These are phyloP conservation scores for Starmera caribaea DNA, from an alignment of 805 yeast species.

Conservation along the genomic window DNA sequence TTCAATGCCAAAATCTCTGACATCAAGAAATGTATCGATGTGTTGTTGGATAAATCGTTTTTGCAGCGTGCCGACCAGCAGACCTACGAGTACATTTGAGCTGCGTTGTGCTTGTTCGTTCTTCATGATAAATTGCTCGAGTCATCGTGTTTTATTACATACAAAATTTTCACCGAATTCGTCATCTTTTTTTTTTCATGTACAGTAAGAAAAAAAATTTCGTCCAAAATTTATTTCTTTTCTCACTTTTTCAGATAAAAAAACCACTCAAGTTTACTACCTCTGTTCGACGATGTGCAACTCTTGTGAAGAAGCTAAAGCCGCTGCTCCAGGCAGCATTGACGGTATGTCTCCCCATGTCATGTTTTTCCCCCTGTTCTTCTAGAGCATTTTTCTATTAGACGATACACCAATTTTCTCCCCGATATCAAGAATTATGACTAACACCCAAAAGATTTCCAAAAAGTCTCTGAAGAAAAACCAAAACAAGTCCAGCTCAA, in stretches of 20 bases:
- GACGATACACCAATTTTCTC: not conserved
- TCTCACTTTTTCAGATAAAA: too few species aligned
- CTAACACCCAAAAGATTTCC: constrained; percentile 21
- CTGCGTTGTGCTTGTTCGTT: too few species aligned
- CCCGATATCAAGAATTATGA: not conserved
- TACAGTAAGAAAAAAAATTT: too few species aligned
- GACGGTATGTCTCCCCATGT: not conserved
- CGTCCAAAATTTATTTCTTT: too few species aligned
- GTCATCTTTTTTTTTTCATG: too few species aligned
- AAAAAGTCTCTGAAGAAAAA: constrained; percentile 38
- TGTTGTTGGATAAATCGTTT: constrained; percentile 78
- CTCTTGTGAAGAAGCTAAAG: constrained; percentile 18
- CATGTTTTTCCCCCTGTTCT: constrained; percentile 1
- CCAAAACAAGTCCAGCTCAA: constrained; percentile 32
- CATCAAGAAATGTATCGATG: constrained; percentile 79
- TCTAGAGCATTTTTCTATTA: constrained; percentile 4
- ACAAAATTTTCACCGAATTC: too few species aligned
- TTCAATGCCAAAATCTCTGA: constrained; percentile 82
- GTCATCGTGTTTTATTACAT: too few species aligned
- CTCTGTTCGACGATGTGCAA: constrained; percentile 12
- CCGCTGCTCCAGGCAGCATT: not conserved
- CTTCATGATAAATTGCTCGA: too few species aligned
- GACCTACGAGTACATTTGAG: constrained; percentile 58
- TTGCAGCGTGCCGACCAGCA: constrained; percentile 65
- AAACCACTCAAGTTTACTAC: too few species aligned